Evolutionary conservation across 768 basidiomycete species (phyloP).

Genomic region (Amanita muscaria): DNA sequence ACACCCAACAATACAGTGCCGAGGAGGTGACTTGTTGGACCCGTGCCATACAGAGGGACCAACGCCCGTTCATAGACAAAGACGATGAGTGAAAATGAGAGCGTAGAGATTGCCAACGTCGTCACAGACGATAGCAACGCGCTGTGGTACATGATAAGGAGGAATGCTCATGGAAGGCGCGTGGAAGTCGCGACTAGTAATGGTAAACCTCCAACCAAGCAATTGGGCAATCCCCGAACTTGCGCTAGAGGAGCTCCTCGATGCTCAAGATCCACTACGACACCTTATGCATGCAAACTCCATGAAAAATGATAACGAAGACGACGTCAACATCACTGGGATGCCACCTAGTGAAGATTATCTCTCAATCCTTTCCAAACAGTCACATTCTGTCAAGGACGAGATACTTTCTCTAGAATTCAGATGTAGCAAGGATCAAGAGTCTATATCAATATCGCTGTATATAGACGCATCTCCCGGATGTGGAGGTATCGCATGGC

Average conservation of each 20-base stretch:
- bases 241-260: conserved; percentile 45
- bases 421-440: conserved; percentile 15
- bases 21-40: conserved; percentile 45
- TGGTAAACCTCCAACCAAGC: conserved; percentile 13
- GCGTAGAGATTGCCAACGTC: conserved; percentile 1
- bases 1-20: conserved; percentile 26
- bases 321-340: no score
- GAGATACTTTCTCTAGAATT: conserved; percentile 41
- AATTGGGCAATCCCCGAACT: conserved; percentile 20
- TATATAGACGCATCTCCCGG: conserved; percentile 76
- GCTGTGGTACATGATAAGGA: neutral
- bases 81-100: conserved; percentile 46
- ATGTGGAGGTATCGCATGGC: conserved; percentile 91
- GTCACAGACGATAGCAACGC: neutral
- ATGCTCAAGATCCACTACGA: conserved; percentile 48
- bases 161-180: neutral
- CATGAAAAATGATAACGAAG: conserved; percentile 14
- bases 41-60: conserved; percentile 60
- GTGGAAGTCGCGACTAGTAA: neutral
- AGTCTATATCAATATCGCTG: conserved; percentile 38
- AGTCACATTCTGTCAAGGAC: conserved; percentile 40
- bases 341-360: conserved; percentile 20
- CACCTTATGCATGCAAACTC: conserved; percentile 41
- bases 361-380: conserved; percentile 39
- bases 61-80: conserved; percentile 56